Percentiles rank a stretch among this genome's conserved stretches.
Evolutionary conservation across 371 early-diverging fungal species (phyloP).

Genomic region (Basidiobolus meristosporus): DNA sequence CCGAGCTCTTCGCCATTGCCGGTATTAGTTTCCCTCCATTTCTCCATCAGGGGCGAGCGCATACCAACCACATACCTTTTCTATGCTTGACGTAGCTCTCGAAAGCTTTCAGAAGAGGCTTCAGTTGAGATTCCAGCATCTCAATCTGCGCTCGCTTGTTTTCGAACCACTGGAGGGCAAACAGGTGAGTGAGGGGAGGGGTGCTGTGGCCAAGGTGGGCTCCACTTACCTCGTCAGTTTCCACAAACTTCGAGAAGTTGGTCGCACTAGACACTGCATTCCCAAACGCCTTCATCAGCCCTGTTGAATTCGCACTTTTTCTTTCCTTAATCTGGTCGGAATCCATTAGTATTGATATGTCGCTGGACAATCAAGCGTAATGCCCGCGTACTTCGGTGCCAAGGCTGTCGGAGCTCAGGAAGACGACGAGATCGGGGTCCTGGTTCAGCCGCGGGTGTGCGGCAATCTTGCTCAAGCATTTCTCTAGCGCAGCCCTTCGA

Average conservation of each 20-base stretch:
- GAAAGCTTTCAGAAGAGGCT: constrained; percentile 56
- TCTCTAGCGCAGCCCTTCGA: constrained; percentile 65
- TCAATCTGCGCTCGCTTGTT: constrained; percentile 61
- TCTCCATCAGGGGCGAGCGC: too few relatives aligned
- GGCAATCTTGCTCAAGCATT: constrained; percentile 59
- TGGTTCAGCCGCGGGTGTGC: constrained; percentile 67
- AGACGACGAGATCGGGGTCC: constrained; percentile 66
- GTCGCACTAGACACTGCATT: constrained; percentile 23
- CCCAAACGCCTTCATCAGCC: constrained; percentile 29
- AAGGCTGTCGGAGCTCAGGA: constrained; percentile 78
- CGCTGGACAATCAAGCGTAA: neutral
- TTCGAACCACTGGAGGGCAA: constrained; percentile 43
- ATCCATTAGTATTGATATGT: neutral
- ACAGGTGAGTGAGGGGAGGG: too few relatives aligned
- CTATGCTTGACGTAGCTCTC: constrained; percentile 66
- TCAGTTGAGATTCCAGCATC: constrained; percentile 67
- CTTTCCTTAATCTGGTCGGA: constrained; percentile 14
- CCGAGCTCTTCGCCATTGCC: too few relatives aligned
- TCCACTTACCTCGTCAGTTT: constrained; percentile 19
- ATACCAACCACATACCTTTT: too few relatives aligned
- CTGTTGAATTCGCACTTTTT: constrained; percentile 16
- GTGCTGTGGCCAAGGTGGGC: too few relatives aligned
- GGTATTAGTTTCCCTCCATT: too few relatives aligned
- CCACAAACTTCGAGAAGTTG: constrained; percentile 17
- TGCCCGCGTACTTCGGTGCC: constrained; percentile 26